A percentile compares a stretch with the other conserved stretches of the same genome.
These are phyloP conservation scores for Apophysomyces sp. DNA, from an alignment of 371 early-diverging fungal species.

Conservation along the genomic window DNA sequence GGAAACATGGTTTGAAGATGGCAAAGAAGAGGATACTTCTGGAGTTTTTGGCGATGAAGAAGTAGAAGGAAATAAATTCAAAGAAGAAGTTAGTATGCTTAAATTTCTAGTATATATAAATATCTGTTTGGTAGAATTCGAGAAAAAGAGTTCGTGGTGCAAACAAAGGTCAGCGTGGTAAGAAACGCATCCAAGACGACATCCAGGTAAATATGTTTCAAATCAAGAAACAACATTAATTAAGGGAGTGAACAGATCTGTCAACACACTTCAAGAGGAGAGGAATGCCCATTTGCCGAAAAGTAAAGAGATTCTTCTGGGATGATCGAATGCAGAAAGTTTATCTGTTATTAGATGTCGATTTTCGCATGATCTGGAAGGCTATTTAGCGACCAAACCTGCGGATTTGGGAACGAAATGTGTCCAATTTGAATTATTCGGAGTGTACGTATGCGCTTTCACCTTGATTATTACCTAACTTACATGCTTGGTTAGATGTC, in stretches of 20 bases:
- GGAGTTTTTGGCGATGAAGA: conserved; percentile 29
- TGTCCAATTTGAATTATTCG: conserved; percentile 67
- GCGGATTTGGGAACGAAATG: conserved; percentile 81
- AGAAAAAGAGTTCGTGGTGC: conserved; percentile 24
- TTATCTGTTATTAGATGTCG: conserved; percentile 51
- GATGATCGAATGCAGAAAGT: neutral
- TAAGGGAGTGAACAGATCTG: conserved; percentile 43
- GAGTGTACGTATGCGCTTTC: conserved; percentile 54
- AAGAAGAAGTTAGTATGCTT: conserved; percentile 9
- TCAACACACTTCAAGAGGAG: conserved; percentile 43
- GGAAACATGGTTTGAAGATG: conserved; percentile 39
- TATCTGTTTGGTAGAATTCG: neutral
- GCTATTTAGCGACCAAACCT: conserved; percentile 59
- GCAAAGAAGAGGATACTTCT: conserved; percentile 11
- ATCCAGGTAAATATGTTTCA: conserved; percentile 24
- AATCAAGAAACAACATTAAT: neutral
- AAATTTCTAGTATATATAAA: neutral
- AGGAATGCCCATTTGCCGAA: conserved; percentile 53
- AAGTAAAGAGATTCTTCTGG: conserved; percentile 22
- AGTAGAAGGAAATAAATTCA: conserved; percentile 17
- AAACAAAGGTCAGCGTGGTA: conserved; percentile 41
- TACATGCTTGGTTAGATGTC: conserved; percentile 38
- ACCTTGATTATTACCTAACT: neutral
- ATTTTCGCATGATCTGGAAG: conserved; percentile 66
- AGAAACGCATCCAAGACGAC: conserved; percentile 36